These are phyloP conservation scores for Venturia aucupariae DNA, from an alignment of 2,329 filamentous ascomycete genomes.

Conservation along the genomic window DNA sequence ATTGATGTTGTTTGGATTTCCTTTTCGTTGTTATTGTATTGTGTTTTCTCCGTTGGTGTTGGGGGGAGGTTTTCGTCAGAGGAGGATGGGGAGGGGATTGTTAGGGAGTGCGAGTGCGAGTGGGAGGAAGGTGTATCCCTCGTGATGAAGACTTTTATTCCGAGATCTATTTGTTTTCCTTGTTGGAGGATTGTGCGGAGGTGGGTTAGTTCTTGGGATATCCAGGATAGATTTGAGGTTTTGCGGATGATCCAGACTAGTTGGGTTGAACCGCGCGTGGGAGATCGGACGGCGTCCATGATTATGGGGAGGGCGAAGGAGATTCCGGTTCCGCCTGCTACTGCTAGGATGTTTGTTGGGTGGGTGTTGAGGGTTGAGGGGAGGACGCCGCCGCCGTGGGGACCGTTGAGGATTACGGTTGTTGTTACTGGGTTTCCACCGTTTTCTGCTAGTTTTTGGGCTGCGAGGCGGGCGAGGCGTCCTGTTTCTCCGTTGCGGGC, in stretches of 20 bases:
- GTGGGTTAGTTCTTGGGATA: constrained; percentile 25
- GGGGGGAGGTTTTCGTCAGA: constrained; percentile 8
- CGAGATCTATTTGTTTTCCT: constrained; percentile 14
- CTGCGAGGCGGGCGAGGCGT: constrained; percentile 25
- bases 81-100: constrained; percentile 12
- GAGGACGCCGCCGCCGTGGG: constrained; percentile 26
- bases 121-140: constrained; percentile 13
- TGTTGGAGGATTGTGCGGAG: constrained; percentile 2
- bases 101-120: too few species aligned
- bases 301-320: constrained; percentile 30
- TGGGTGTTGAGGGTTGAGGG: constrained; percentile 15
- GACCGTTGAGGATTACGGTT: constrained; percentile 26
- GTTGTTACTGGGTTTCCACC: constrained; percentile 20
- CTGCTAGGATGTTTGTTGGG: constrained; percentile 25
- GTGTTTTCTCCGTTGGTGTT: not conserved
- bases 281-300: constrained; percentile 23
- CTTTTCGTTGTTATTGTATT: not conserved
- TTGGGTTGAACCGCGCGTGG: constrained; percentile 22
- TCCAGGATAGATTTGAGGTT: constrained; percentile 27
- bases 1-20: not conserved
- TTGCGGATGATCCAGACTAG: constrained; percentile 29
- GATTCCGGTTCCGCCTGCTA: constrained; percentile 30
- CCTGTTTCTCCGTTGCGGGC: constrained; percentile 26
- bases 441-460: constrained; percentile 16
- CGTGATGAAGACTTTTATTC: constrained; percentile 25